Conservation (phyloP, 371 early-diverging fungal genomes). For the Zychaea mexicana region DNA sequence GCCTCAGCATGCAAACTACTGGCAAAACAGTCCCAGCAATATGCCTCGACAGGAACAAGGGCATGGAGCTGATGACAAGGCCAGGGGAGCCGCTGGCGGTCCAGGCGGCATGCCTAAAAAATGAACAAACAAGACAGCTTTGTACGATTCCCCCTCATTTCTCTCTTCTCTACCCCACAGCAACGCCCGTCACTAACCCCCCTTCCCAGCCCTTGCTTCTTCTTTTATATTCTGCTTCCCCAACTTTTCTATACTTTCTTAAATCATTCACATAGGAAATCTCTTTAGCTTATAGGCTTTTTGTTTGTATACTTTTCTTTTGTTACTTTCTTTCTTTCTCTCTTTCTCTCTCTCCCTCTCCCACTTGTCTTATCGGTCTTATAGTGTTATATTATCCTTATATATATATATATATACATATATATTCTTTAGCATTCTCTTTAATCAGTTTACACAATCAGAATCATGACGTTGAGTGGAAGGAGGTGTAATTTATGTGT, state of each 20-base stretch:
- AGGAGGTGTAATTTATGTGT: neutral
- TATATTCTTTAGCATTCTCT: neutral
- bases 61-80: slow-evolving; percentile 25
- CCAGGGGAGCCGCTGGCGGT: slow-evolving; percentile 15
- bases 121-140: slow-evolving; percentile 2
- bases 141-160: neutral
- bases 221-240: neutral
- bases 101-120: slow-evolving; percentile 9
- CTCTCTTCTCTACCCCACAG: neutral
- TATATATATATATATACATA: slow-evolving; percentile 11
- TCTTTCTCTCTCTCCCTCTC: slow-evolving; percentile 8
- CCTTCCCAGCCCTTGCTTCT: neutral
- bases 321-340: slow-evolving; percentile 7
- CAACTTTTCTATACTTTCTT: neutral
- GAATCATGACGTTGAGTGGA: neutral
- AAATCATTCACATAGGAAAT: no score
- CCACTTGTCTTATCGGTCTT: slow-evolving; percentile 3
- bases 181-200: no score
- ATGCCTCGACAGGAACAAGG: slow-evolving; percentile 23
- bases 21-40: slow-evolving; percentile 27
- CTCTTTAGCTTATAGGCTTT: slow-evolving; percentile 4
- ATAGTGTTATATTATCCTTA: slow-evolving; percentile 6
- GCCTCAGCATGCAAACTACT: slow-evolving; percentile 35
- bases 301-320: slow-evolving; percentile 8
- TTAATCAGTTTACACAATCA: no score